Evolutionary conservation across 129 eudicot species (phyloP).

Genomic region (Scalesia atractyloides): DNA sequence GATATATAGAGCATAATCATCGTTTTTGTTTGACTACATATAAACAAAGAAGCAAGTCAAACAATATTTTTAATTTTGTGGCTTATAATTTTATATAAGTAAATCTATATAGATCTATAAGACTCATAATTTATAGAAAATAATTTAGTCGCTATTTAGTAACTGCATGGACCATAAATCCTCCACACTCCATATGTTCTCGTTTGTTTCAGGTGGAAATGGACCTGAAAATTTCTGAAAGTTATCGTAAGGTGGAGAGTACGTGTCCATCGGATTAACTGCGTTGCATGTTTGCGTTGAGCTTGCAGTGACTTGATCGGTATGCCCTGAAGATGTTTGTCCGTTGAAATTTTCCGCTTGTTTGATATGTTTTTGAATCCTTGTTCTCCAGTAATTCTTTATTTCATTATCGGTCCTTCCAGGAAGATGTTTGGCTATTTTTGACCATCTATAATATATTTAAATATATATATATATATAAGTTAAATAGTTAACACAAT

Average conservation of each 20-base stretch:
- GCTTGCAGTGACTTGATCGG: constrained; percentile 47
- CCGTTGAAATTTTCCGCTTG: constrained; percentile 46
- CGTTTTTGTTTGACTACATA: constrained; percentile 38
- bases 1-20: constrained; percentile 24
- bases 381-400: constrained; percentile 88
- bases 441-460: constrained; percentile 67
- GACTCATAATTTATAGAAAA: constrained; percentile 22
- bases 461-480: background rate
- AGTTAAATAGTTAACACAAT: background rate
- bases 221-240: constrained; percentile 49
- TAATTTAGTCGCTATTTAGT: constrained; percentile 59
- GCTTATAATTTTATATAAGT: constrained; percentile 16
- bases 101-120: constrained; percentile 23
- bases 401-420: constrained; percentile 98
- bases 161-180: constrained; percentile 89
- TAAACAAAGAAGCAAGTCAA: constrained; percentile 44
- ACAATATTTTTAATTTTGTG: constrained; percentile 9
- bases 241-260: constrained; percentile 58
- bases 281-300: constrained; percentile 49
- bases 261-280: constrained; percentile 49
- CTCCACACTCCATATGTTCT: constrained; percentile 79
- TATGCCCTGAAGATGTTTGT: constrained; percentile 41
- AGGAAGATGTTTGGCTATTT: constrained; percentile 84
- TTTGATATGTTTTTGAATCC: constrained; percentile 89
- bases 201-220: constrained; percentile 58